Conservation (phyloP, 306 rosid species). For the Urtica urens region DNA sequence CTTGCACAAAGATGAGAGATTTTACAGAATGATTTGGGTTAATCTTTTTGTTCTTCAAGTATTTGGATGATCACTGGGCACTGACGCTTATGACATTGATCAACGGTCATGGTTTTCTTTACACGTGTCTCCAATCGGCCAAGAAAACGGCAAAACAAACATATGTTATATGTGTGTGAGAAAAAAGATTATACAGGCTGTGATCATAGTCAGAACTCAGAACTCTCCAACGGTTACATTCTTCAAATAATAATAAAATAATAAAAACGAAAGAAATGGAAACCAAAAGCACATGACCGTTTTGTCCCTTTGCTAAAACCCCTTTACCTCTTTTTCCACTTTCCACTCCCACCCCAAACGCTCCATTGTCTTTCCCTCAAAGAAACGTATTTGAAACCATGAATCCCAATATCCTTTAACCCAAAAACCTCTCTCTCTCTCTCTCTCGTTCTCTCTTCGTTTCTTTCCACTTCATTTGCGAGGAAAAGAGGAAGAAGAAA, state of each 20-base stretch:
- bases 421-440: not conserved
- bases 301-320: constrained; percentile 40
- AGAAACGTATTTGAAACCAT: constrained; percentile 8
- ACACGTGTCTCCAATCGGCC: no score
- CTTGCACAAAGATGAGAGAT: no score
- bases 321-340: constrained; percentile 1
- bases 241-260: constrained; percentile 1
- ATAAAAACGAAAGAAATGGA: not conserved
- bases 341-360: constrained; percentile 11
- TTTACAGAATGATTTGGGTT: no score
- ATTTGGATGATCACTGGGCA: no score
- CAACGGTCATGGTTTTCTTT: no score
- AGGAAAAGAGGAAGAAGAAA: not conserved
- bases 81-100: no score
- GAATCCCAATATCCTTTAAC: constrained; percentile 12
- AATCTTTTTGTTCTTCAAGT: no score
- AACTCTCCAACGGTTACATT: constrained; percentile 50
- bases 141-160: not conserved
- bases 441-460: not conserved
- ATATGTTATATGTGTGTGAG: no score
- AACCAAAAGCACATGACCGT: constrained; percentile 30
- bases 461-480: not conserved
- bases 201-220: constrained; percentile 14
- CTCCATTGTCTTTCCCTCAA: constrained; percentile 10
- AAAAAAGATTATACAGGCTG: constrained; percentile 27